phyloP scores from a whole-genome alignment of 495 filamentous ascomycete genomes.

The Tuber aestivum region DNA sequence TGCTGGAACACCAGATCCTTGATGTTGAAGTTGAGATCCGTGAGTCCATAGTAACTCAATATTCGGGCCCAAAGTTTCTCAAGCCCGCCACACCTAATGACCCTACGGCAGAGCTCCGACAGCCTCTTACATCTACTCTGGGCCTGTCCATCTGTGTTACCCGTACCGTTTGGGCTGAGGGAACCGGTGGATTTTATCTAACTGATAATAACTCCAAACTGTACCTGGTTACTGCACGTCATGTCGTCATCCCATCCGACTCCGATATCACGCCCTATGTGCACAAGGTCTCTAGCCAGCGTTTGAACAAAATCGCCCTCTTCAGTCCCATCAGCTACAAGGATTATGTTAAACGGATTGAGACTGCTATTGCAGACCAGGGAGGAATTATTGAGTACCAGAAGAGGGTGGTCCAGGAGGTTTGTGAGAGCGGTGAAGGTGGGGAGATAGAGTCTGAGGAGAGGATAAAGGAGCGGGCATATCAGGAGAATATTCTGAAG shows the following conservation, averaged over 20 bases:
- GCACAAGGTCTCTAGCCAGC: background rate
- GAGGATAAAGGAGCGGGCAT: background rate
- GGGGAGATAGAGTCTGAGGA: no score
- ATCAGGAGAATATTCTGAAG: no score
- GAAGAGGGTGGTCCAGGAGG: no score
- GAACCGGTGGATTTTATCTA: background rate
- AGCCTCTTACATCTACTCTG: background rate
- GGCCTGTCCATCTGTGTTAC: background rate
- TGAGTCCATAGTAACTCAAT: background rate
- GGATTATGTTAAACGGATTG: no score
- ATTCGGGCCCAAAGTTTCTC: background rate
- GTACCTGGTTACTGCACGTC: background rate
- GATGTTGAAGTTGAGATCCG: background rate
- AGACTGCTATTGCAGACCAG: no score
- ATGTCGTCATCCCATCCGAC: background rate
- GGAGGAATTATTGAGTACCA: no score
- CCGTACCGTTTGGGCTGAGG: background rate
- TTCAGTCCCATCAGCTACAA: background rate
- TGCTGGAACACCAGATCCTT: background rate
- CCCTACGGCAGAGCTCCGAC: background rate
- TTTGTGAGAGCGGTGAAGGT: no score
- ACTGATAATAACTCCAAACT: background rate
- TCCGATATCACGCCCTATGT: accelerated
- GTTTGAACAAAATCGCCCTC: background rate
- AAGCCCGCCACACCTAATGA: accelerated